Conservation (phyloP, 1,139 yeast genomes). For the Blastobotrys illinoisensis region DNA sequence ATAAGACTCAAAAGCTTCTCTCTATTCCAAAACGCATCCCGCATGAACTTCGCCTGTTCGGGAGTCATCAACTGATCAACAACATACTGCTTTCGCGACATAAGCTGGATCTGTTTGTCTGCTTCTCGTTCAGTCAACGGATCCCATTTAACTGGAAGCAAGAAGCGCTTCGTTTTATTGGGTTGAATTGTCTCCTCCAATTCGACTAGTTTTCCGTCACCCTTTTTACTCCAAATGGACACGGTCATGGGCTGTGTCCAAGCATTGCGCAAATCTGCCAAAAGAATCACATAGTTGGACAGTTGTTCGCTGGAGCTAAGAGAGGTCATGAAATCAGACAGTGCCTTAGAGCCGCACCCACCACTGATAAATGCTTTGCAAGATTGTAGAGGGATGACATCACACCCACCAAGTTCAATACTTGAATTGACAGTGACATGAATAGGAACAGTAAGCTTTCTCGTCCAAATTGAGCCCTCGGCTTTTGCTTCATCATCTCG, state of each 20-base stretch:
- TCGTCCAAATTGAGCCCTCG: constrained; percentile 35
- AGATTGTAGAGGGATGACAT: constrained; percentile 46
- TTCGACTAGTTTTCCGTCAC: constrained; percentile 20
- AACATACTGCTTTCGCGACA: constrained; percentile 61
- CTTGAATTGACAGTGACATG: constrained; percentile 65
- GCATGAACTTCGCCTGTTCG: constrained; percentile 47
- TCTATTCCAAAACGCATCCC: constrained; percentile 76
- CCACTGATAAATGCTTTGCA: constrained; percentile 13
- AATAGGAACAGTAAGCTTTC: constrained; percentile 59
- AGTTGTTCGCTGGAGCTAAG: constrained; percentile 27
- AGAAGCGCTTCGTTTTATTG: constrained; percentile 51
- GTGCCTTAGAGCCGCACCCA: constrained; percentile 8
- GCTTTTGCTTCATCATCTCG: constrained; percentile 4
- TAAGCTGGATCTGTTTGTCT: constrained; percentile 59
- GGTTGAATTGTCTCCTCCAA: constrained; percentile 38
- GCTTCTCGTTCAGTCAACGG: constrained; percentile 42
- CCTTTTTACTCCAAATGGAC: constrained; percentile 34
- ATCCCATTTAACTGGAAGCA: constrained; percentile 63
- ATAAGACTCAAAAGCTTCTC: constrained; percentile 54
- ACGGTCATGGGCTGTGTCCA: constrained; percentile 45
- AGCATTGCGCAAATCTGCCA: constrained; percentile 65
- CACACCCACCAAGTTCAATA: constrained; percentile 69
- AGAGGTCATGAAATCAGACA: constrained; percentile 14
- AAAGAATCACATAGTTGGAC: constrained; percentile 54
- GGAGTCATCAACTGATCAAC: constrained; percentile 54